Conservation (phyloP, 495 filamentous ascomycete genomes). For the Daldinia vernicosa region DNA sequence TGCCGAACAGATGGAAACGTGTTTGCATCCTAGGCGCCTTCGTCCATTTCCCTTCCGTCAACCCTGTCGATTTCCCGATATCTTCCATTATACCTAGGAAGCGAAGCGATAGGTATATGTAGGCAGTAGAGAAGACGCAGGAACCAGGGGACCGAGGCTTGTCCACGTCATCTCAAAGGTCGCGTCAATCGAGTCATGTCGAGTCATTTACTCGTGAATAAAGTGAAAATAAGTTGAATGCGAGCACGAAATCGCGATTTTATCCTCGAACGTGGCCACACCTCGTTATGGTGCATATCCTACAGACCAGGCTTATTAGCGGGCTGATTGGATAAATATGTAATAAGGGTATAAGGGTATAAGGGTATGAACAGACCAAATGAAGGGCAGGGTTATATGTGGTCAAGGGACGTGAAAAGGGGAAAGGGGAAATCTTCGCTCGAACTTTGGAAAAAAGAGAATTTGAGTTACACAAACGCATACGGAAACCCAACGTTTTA, state of each 20-base stretch:
- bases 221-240: conserved; percentile 10
- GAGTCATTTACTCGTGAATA: conserved; percentile 17
- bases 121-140: conserved; percentile 10
- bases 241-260: conserved; percentile 8
- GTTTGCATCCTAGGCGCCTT: conserved; percentile 21
- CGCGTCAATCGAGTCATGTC: conserved; percentile 21
- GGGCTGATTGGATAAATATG: background rate
- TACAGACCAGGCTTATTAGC: conserved; percentile 2
- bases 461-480: background rate
- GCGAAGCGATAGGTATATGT: background rate
- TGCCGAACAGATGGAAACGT: conserved; percentile 29
- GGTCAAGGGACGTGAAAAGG: background rate
- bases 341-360: too few relatives aligned
- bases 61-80: conserved; percentile 23
- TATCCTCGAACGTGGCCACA: background rate
- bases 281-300: conserved; percentile 10
- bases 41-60: background rate
- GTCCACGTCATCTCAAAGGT: conserved; percentile 34
- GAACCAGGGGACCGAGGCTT: conserved; percentile 22
- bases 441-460: background rate
- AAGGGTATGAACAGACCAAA: background rate
- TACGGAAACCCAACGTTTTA: background rate
- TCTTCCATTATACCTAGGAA: conserved; percentile 14
- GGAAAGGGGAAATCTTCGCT: background rate
- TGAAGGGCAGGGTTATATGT: background rate